These are phyloP conservation scores for Backusella circina DNA, from an alignment of 192 early-diverging fungal species.

Conservation along the genomic window DNA sequence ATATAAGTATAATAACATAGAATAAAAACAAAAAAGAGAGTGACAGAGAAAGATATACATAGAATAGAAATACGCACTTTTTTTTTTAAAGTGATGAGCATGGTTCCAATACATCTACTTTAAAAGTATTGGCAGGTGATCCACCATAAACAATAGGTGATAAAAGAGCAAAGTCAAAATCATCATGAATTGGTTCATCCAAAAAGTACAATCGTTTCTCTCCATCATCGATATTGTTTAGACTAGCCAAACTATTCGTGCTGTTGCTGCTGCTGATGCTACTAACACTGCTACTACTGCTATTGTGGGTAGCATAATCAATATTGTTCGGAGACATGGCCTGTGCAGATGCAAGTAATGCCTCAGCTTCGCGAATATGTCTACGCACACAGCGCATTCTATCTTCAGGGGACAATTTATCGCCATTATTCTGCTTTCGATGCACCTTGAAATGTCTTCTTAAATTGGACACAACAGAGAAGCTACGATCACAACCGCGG, in stretches of 20 bases:
- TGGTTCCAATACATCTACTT: not conserved
- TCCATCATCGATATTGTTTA: not conserved
- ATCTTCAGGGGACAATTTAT: slow-evolving; percentile 11
- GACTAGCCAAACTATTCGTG: not conserved
- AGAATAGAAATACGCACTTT: not conserved
- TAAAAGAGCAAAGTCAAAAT: not conserved
- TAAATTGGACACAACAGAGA: slow-evolving; percentile 64
- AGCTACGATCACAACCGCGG: slow-evolving; percentile 47
- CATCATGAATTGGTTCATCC: not conserved
- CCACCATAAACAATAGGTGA: not conserved
- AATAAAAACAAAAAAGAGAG: not conserved
- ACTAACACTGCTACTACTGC: not conserved
- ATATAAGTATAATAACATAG: not conserved
- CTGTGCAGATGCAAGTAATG: not conserved
- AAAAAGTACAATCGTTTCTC: not conserved
- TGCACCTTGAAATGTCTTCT: slow-evolving; percentile 56
- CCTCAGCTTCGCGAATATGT: not conserved
- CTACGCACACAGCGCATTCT: not conserved
- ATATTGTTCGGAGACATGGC: not conserved
- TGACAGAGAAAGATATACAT: not conserved
- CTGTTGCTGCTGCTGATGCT: not conserved
- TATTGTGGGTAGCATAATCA: not conserved
- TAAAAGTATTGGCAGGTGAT: not conserved
- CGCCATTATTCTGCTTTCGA: not conserved
- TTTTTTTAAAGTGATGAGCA: not conserved